Base-by-base conservation (phyloP, 768 basidiomycete species). In the Tubosaeta sp. region DNA sequence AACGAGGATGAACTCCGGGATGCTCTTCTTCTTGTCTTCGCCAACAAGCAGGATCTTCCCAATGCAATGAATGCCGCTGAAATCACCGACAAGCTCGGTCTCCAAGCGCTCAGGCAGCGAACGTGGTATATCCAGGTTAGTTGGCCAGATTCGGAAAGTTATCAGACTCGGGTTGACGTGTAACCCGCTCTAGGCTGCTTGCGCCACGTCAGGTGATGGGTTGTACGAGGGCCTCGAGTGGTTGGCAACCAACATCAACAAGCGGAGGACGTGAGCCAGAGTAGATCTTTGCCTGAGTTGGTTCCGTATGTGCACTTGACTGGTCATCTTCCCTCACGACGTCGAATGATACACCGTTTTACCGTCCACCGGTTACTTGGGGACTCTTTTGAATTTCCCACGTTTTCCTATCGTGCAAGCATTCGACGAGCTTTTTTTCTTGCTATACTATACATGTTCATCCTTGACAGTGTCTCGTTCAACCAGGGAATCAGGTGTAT, bases 11-110 rank as follows among this genome's bases (percentile, higher is more conserved):
- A 99, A 76, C 88, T 99, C 62, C 91, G 95, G 59, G 94, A 97
- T 72, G 95, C 95, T 48, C 88, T 97, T 65, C 88, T 99, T 62
- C 85, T 99, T 60, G 97, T 99, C 67, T 98, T 98, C 65, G 95
- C 97, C 72, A 99, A 99, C 85, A 99, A 99, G 79, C 97, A 99
- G 76, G 97, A 99, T 84, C 76, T 99, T 68, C 97, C 97, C 59
- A 98, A 99, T 70, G 97, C 95, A 60, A 97, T 97, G 95, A 95
- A 94, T 69, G 95, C 95, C 38, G 90, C 95, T 58, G 97, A 99
- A 74, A 97, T 99, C 67, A 98, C 97, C 54, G 97, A 99, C 76
- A 98, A 98, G 74, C 92, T 99, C 63, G 95, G 97, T 56, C 88
- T 99, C 48, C 95, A 98, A 69, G 91, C 92, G 48, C 85, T 99